phyloP scores from a whole-genome alignment of 1,284 basidiomycete genomes.

The Puccinia novopanici region DNA sequence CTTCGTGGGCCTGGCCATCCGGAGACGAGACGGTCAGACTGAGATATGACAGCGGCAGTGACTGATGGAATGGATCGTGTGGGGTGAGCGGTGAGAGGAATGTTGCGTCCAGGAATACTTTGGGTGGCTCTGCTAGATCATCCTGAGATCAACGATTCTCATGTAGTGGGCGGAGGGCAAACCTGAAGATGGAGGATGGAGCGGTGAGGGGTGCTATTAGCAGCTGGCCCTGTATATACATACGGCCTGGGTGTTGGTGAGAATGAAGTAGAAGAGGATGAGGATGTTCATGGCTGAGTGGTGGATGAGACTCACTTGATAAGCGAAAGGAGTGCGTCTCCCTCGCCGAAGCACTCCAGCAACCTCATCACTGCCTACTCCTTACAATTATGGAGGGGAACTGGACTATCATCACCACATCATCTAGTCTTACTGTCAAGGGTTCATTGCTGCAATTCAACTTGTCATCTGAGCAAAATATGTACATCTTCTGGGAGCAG shows the following conservation, averaged over 20 bases:
- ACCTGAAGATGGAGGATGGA: slow-evolving; percentile 29
- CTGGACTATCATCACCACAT: too few relatives aligned
- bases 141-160: background rate
- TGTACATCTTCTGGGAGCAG: too few relatives aligned
- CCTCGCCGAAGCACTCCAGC: too few relatives aligned
- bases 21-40: slow-evolving; percentile 64
- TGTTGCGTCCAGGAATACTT: slow-evolving; percentile 4
- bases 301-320: too few relatives aligned
- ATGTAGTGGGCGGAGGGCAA: background rate
- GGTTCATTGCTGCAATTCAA: too few relatives aligned
- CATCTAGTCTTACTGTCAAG: too few relatives aligned
- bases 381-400: too few relatives aligned
- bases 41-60: slow-evolving; percentile 68
- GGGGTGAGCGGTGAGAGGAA: slow-evolving; percentile 53
- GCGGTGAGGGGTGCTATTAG: slow-evolving; percentile 33
- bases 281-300: too few relatives aligned
- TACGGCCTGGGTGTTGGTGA: slow-evolving; percentile 54
- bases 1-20: slow-evolving; percentile 65
- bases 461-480: too few relatives aligned
- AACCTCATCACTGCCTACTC: too few relatives aligned
- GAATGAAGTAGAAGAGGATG: too few relatives aligned
- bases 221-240: slow-evolving; percentile 55
- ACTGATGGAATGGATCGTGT: slow-evolving; percentile 61
- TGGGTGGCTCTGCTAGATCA: background rate
- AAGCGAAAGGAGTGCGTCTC: too few relatives aligned